Conservation (phyloP, 306 rosid species). For the Sindora glabra region DNA sequence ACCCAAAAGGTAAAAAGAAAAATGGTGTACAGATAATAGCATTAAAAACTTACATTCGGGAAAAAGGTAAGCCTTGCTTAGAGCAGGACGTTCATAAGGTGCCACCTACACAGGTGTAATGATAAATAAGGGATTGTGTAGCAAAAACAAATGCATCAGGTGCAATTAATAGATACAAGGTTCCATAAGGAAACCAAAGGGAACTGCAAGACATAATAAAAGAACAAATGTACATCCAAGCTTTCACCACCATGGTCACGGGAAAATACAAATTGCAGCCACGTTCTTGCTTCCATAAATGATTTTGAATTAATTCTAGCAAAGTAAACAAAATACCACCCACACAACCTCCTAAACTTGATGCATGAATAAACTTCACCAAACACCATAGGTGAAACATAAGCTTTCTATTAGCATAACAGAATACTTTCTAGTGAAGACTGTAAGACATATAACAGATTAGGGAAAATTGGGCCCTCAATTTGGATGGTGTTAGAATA, state of each 20-base stretch:
- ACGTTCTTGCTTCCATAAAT: neutral
- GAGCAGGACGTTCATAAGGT: constrained; percentile 98
- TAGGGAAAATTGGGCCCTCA: neutral
- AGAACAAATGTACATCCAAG: neutral
- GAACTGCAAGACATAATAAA: neutral
- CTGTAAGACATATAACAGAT: neutral
- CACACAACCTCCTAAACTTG: neutral
- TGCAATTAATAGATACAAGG: neutral
- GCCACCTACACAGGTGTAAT: constrained; percentile 56
- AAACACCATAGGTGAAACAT: neutral
- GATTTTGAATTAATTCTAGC: neutral
- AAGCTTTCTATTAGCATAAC: neutral
- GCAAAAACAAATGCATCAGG: neutral
- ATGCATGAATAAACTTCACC: neutral
- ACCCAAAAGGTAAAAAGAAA: neutral
- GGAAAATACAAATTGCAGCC: neutral
- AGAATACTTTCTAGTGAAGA: neutral
- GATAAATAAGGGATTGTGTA: no score
- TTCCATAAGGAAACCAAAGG: neutral
- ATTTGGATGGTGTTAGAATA: neutral
- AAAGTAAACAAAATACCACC: neutral
- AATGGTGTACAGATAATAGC: neutral
- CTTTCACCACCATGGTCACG: neutral
- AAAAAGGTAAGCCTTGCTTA: constrained; percentile 90
- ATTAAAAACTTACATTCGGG: constrained; percentile 78